Evolutionary conservation across 495 filamentous ascomycete species (phyloP).

Genomic region (Xylaria bambusicola): DNA sequence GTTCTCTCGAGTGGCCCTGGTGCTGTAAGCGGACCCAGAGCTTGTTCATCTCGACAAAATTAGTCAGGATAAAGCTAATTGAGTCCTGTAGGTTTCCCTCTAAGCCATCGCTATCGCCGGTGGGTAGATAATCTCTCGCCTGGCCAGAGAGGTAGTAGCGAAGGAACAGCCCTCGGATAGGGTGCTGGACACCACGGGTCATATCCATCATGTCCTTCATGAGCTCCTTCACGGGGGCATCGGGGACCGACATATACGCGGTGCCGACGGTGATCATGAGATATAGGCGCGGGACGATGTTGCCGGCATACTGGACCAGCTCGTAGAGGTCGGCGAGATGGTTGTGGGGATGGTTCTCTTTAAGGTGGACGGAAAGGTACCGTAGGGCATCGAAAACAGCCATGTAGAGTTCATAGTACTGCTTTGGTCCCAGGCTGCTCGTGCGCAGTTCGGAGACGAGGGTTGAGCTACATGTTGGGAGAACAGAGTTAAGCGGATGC

Average conservation of each 20-base stretch:
- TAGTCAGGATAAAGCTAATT: conserved; percentile 94
- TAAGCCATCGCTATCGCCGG: conserved; percentile 82
- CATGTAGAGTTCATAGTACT: conserved; percentile 99
- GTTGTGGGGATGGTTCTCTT: conserved; percentile 95
- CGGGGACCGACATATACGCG: conserved; percentile 97
- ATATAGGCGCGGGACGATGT: conserved; percentile 94
- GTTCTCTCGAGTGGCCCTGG: conserved; percentile 93
- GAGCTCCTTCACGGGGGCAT: conserved; percentile 98
- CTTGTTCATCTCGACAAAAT: conserved; percentile 99
- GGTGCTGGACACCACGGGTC: conserved; percentile 96
- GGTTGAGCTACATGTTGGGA: conserved; percentile 68
- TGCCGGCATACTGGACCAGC: conserved; percentile 97
- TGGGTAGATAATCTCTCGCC: conserved; percentile 83
- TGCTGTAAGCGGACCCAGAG: conserved; percentile 97
- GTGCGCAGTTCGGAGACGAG: conserved; percentile 96
- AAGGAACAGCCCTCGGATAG: conserved; percentile 89
- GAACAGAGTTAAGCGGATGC: conserved; percentile 24
- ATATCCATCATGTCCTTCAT: conserved; percentile 99
- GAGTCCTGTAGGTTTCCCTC: conserved; percentile 97
- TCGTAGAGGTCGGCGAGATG: conserved; percentile 98
- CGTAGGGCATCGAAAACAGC: conserved; percentile 96
- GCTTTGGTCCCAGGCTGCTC: conserved; percentile 91
- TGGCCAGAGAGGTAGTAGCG: conserved; percentile 95
- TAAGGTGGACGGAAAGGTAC: conserved; percentile 93
- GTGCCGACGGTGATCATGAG: conserved; percentile 99